Evolutionary conservation across 2,329 filamentous ascomycete genomes (phyloP), one percentile per base, ranked within the genome.

Genomic region (Colletotrichum tropicicola): DNA sequence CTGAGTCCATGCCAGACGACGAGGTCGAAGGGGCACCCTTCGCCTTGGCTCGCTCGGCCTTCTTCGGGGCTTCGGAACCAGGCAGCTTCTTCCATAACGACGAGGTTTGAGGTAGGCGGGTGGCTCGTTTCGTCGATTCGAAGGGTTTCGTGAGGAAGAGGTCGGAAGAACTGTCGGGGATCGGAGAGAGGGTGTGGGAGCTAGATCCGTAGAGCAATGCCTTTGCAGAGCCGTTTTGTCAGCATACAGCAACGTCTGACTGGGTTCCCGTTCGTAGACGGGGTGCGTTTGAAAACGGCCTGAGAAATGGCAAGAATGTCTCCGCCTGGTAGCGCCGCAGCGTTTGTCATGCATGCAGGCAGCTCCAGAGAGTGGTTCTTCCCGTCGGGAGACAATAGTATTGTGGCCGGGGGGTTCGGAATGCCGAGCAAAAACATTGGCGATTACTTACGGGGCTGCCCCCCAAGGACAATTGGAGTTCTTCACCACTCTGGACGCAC

Each of bases 381-480:
- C 56, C 49, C 44, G 37, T 45, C 57, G 44, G 28, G 39, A 55
- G 44, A 65, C 62, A 62, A 65, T 51, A 28, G 28, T 10, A 52
- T 62, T 56, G 44, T 65, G 30, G 12, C 32, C 21, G 21, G 27
- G 41, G 9, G n/a, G 25, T 5, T 37, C 51, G 43, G 51, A 23
- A 41, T 27, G 47, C n/a, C 8, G 15, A 15, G 48, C 35, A 48
- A 47, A 53, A 25, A 45, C 15, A 58, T 27, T 32, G 48, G 21
- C 19, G 10, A 25, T 10, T 41, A 82, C 88, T 82, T 86, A 91
- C 88, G 37, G 88, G 88, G 70, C 77, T 81, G 71, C 79, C 80
- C 41, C 88, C 88, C 66, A 91, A 75, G 5, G 85, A 82, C 70
- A 91, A 78, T 70, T 87, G 80, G 56, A 90, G 81, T 47, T 83